A percentile compares a stretch with the other conserved stretches of the same genome.
phyloP scores from a whole-genome alignment of 176 grass and related monocot species.

The Aegilops bicornis region DNA sequence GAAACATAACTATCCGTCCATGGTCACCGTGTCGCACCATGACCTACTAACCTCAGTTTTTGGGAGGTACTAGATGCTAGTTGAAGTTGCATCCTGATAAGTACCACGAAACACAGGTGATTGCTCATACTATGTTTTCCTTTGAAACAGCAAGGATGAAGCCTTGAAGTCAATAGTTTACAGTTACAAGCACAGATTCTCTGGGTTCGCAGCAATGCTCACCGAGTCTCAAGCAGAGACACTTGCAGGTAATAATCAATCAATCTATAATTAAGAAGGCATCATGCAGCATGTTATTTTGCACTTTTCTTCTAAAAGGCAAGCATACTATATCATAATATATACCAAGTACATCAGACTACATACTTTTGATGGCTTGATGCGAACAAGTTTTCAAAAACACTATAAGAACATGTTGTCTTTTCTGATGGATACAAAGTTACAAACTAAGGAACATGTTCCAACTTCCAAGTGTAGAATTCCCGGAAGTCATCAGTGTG shows the following conservation, averaged over 20 bases:
- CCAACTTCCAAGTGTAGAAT: not conserved
- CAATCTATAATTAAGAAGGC: no score
- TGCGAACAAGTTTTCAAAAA: no score
- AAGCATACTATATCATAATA: no score
- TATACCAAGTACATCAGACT: no score
- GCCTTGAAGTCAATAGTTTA: constrained; percentile 9
- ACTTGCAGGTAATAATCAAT: not conserved
- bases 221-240: not conserved
- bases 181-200: constrained; percentile 22
- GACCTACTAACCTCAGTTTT: not conserved
- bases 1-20: constrained; percentile 1
- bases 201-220: constrained; percentile 15
- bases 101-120: no score
- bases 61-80: constrained; percentile 6
- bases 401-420: no score
- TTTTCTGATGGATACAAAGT: no score
- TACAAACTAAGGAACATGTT: not conserved
- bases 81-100: no score
- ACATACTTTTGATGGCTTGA: no score
- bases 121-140: no score
- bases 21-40: not conserved
- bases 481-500: constrained; percentile 37
- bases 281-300: no score
- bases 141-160: constrained; percentile 7
- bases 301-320: no score